Base-by-base conservation (phyloP, 108 stramenopile species). In the Conticribra weissflogii region DNA sequence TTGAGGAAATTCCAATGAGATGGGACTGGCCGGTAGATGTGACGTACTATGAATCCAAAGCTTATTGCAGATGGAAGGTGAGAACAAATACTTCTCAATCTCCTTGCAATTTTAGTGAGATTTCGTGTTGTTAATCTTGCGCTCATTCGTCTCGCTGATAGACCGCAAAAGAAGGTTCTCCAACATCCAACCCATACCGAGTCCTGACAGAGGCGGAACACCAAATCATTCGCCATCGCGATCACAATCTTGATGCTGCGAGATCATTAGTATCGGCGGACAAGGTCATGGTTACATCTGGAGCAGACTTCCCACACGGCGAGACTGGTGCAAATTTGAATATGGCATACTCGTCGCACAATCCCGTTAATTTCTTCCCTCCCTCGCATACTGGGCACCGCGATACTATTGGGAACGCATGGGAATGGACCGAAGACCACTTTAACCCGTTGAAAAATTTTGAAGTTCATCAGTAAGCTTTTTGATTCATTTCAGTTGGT, bases 21-120 rank as follows among this genome's bases (percentile, higher is more conserved):
- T 94, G 92, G 94, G 85, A 88, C 46, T 96, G 95, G 95, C 98
- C 98, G 0, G 96, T 93, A n/a, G 85, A 94, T 66, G 92, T 95
- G 7, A 98, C 93, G 41, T 96, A 96, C 60, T 96, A 97, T 73
- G 98, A 98, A 60, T 93, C 96, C 18, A 81, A 89, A 50, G 96
- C 98, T 5, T 98, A 86, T 66, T 89, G 92, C 56, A 83, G 82
- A 45, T 98, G 96, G 96, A 97, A 89, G 81, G 79, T 80, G 68
- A 25, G 79, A 34, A 41, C 8, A 41, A 41, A 5, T n/a, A n/a
- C n/a, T n/a, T n/a, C n/a, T n/a, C n/a, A n/a, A n/a, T n/a, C n/a
- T n/a, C n/a, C n/a, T n/a, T n/a, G n/a, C n/a, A n/a, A n/a, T n/a
- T n/a, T n/a, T n/a, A n/a, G n/a, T n/a, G n/a, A n/a, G n/a, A n/a